Percentiles rank a stretch among this genome's conserved stretches.
These are phyloP conservation scores for Annona cherimola DNA, from an alignment of 164 flowering plant genomes.

Conservation along the genomic window DNA sequence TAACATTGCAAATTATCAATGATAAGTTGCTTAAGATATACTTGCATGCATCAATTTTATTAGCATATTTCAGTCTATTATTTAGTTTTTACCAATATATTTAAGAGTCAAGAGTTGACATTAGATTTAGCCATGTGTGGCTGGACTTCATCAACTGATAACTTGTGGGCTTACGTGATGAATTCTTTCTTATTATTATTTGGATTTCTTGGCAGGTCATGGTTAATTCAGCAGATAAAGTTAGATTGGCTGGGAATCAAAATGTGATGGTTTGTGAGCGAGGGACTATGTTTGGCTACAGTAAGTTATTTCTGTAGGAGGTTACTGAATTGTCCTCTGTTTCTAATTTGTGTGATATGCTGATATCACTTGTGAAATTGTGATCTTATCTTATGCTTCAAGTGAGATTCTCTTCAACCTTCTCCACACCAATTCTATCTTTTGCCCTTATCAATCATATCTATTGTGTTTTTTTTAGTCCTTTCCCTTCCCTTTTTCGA, in stretches of 20 bases:
- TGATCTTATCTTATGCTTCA: neutral
- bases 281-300: conserved; percentile 99
- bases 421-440: no score
- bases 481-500: neutral
- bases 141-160: no score
- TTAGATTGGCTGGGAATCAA: conserved; percentile 85
- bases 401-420: neutral
- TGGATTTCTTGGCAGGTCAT: conserved; percentile 56
- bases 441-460: no score
- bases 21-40: neutral
- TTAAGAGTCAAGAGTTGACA: no score
- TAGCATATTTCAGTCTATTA: neutral
- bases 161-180: no score
- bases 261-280: conserved; percentile 98
- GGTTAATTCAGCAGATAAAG: conserved; percentile 89
- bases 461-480: neutral
- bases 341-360: neutral
- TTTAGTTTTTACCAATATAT: no score
- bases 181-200: no score
- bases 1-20: neutral
- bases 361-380: neutral
- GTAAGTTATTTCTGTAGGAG: conserved; percentile 40
- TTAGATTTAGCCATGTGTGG: no score
- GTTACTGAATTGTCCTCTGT: neutral
- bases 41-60: neutral